phyloP scores from a whole-genome alignment of 1,139 yeast species.

The Chernovozyma aurita region DNA sequence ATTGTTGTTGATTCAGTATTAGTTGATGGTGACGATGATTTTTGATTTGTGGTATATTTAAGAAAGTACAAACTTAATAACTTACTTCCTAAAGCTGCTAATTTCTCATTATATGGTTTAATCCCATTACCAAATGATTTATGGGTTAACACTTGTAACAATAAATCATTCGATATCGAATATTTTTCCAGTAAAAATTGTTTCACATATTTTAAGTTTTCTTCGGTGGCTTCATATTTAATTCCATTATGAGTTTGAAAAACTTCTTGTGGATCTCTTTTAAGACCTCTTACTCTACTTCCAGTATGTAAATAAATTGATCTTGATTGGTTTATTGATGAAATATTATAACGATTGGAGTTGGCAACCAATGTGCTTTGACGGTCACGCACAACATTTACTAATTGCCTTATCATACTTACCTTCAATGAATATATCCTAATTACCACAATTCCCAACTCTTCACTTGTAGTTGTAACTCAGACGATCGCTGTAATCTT shows the following conservation, averaged over 20 bases:
- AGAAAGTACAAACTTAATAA: conserved; percentile 58
- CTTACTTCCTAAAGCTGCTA: conserved; percentile 75
- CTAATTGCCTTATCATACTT: background rate
- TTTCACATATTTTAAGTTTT: conserved; percentile 46
- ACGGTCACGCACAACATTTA: background rate
- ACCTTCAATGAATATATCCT: no score
- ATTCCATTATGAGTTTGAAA: conserved; percentile 58
- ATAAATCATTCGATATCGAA: conserved; percentile 47
- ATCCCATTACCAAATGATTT: conserved; percentile 91
- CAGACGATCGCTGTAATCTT: background rate
- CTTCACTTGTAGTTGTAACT: background rate
- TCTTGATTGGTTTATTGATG: conserved; percentile 10
- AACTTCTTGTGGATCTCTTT: conserved; percentile 65
- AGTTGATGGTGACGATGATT: conserved; percentile 6
- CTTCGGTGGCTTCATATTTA: conserved; percentile 50
- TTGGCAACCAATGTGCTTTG: no score
- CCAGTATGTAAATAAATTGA: conserved; percentile 48
- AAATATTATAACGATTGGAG: no score
- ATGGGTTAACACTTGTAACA: conserved; percentile 81
- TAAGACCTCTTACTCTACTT: conserved; percentile 65
- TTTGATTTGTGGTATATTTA: conserved; percentile 41
- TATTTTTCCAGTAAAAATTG: conserved; percentile 41
- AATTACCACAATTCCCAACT: no score
- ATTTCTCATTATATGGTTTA: conserved; percentile 83
- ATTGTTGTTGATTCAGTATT: conserved; percentile 33